phyloP scores from a whole-genome alignment of 2,329 filamentous ascomycete genomes.

The Pseudocercospora fijiensis region DNA sequence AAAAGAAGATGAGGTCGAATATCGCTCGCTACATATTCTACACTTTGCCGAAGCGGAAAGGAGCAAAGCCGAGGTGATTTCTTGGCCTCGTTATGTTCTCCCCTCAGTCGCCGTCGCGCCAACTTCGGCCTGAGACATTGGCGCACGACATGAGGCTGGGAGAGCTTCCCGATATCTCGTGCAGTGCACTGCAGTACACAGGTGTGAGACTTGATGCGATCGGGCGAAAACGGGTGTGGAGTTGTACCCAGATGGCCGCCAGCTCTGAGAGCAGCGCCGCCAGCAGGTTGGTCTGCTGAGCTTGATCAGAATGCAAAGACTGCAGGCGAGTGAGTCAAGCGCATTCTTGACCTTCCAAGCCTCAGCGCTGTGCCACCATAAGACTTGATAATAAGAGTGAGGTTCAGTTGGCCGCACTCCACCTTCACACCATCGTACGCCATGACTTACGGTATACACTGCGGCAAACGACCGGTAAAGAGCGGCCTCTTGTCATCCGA shows the following conservation, averaged over 20 bases:
- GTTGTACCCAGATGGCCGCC: neutral
- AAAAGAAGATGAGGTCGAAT: neutral
- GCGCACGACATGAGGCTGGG: neutral
- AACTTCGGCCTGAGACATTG: neutral
- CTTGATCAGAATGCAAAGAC: neutral
- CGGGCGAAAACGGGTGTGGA: too few relatives aligned
- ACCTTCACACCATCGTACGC: neutral
- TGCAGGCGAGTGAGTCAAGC: neutral
- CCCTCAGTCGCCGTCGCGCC: neutral
- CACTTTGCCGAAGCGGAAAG: too few relatives aligned
- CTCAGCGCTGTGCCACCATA: neutral
- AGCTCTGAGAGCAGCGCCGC: neutral
- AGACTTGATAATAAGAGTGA: neutral
- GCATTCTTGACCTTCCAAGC: neutral
- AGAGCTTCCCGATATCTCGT: neutral
- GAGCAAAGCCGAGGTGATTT: neutral
- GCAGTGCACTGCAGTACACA: neutral
- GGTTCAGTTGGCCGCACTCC: neutral
- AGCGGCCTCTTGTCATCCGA: conserved; percentile 5
- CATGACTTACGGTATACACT: conserved; percentile 3
- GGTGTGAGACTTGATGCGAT: neutral
- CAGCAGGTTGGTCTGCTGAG: neutral
- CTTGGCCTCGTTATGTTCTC: neutral
- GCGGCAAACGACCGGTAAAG: neutral
- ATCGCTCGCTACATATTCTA: neutral